Evolutionary conservation across 495 filamentous ascomycete species (phyloP).

Genomic region (Tuber calosporum): DNA sequence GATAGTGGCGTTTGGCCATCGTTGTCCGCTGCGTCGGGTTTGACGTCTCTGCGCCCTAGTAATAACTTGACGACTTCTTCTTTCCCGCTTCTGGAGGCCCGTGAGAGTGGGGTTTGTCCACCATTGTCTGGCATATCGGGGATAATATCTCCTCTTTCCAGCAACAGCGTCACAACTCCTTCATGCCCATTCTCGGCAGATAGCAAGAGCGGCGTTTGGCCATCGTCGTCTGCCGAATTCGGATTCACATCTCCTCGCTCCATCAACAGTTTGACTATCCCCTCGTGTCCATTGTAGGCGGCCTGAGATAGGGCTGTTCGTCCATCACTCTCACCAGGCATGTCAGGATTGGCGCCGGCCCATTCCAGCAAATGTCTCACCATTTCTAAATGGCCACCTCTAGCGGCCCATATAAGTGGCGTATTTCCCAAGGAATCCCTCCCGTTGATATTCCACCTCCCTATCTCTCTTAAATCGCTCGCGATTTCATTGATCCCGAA

Average conservation of each 20-base stretch:
- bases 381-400: constrained; percentile 6
- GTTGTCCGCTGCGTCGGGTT: neutral
- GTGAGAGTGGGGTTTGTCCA: constrained; percentile 16
- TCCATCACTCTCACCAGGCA: neutral
- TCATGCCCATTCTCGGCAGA: constrained; percentile 6
- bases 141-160: constrained; percentile 1
- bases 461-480: neutral
- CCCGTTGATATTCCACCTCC: neutral
- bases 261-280: constrained; percentile 9
- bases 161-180: constrained; percentile 7
- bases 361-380: constrained; percentile 5
- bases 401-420: neutral
- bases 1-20: neutral
- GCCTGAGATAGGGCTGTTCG: constrained; percentile 13
- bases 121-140: neutral
- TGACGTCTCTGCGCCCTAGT: constrained; percentile 1
- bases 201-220: constrained; percentile 7
- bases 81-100: constrained; percentile 5
- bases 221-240: neutral
- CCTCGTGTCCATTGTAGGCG: constrained; percentile 16
- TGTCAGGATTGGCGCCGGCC: neutral
- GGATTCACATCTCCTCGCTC: neutral
- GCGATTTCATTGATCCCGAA: neutral
- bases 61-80: constrained; percentile 9
- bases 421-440: neutral